These are phyloP conservation scores for Apiospora sp. DNA, from an alignment of 2,329 filamentous ascomycete genomes.

Conservation along the genomic window DNA sequence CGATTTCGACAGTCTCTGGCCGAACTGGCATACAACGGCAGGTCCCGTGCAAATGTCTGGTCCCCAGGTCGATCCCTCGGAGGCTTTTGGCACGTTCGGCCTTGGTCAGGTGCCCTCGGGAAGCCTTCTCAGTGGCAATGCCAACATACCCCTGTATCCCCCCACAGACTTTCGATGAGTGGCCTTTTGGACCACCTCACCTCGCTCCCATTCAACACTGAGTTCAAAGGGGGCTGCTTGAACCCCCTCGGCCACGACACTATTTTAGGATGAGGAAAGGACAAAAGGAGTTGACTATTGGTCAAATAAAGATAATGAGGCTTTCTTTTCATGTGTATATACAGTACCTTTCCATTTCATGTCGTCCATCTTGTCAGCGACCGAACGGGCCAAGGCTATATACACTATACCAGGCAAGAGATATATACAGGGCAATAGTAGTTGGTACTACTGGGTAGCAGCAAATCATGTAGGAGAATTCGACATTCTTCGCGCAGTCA, in stretches of 20 bases:
- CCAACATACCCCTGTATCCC: conserved; percentile 32
- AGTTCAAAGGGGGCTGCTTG: not conserved
- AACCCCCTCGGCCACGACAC: not conserved
- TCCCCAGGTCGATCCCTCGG: conserved; percentile 29
- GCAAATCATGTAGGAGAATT: not conserved
- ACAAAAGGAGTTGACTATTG: not conserved
- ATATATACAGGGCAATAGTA: not conserved
- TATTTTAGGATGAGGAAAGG: not conserved
- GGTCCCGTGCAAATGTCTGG: conserved; percentile 18
- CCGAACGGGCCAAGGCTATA: not conserved
- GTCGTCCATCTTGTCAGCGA: not conserved
- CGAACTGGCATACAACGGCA: conserved; percentile 30
- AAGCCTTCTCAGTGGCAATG: conserved; percentile 27
- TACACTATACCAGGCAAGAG: not conserved
- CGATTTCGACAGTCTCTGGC: conserved; percentile 48
- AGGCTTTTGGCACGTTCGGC: conserved; percentile 32
- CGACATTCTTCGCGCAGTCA: not conserved
- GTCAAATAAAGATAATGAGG: not conserved
- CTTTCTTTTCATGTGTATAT: not conserved
- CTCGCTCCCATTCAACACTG: not conserved
- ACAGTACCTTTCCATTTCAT: not conserved
- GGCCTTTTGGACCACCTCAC: not conserved
- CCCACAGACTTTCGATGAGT: conserved; percentile 33
- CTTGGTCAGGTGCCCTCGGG: conserved; percentile 31
- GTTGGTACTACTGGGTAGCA: not conserved